These are phyloP conservation scores for Bifiguratus adelaidae DNA, from an alignment of 192 early-diverging fungal species.

Conservation along the genomic window DNA sequence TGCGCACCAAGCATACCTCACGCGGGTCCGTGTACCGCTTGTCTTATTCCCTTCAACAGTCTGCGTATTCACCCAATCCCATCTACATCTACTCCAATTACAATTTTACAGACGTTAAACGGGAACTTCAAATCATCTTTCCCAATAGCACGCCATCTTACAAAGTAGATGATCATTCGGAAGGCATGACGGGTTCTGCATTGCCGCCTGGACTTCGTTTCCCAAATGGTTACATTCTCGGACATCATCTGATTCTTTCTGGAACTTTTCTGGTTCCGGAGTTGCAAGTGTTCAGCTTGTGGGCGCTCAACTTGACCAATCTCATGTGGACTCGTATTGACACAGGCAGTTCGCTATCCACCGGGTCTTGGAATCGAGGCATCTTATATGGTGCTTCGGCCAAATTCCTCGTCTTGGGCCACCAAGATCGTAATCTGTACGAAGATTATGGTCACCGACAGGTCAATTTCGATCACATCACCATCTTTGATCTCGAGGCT, in stretches of 20 bases:
- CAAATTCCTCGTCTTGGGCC: slow-evolving; percentile 62
- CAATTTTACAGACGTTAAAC: slow-evolving; percentile 69
- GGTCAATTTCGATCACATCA: slow-evolving; percentile 68
- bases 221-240: slow-evolving; percentile 59
- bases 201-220: slow-evolving; percentile 70
- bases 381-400: slow-evolving; percentile 51
- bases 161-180: slow-evolving; percentile 57
- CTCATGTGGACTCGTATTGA: slow-evolving; percentile 55
- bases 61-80: slow-evolving; percentile 41
- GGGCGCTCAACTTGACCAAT: slow-evolving; percentile 52
- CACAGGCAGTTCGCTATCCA: slow-evolving; percentile 54
- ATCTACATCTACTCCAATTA: slow-evolving; percentile 75
- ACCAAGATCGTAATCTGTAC: slow-evolving; percentile 48
- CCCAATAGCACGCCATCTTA: slow-evolving; percentile 43
- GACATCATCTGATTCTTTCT: slow-evolving; percentile 54
- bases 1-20: neutral
- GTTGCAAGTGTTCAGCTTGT: slow-evolving; percentile 58
- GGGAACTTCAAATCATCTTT: slow-evolving; percentile 59
- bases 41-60: neutral
- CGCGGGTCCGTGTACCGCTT: neutral
- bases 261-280: slow-evolving; percentile 64
- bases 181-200: slow-evolving; percentile 45
- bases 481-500: slow-evolving; percentile 59
- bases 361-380: slow-evolving; percentile 74
- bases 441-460: slow-evolving; percentile 74